Evolutionary conservation across 2,329 filamentous ascomycete genomes (phyloP).

Genomic region (Onygena corvina): DNA sequence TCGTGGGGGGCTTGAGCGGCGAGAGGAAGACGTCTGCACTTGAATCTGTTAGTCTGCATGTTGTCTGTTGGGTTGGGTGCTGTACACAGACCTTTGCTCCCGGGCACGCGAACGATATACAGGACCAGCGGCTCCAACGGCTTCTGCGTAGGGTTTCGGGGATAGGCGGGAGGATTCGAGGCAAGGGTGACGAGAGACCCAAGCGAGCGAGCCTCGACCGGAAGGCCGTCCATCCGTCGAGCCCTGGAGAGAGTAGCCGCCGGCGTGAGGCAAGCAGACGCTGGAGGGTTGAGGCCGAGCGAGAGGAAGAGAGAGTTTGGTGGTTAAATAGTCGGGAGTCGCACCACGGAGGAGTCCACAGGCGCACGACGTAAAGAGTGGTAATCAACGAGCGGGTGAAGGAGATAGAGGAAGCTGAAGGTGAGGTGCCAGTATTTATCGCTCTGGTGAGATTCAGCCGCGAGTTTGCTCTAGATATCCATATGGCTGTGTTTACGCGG

Average conservation of each 20-base stretch:
- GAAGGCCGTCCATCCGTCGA: slow-evolving; percentile 1
- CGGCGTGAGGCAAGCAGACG: neutral
- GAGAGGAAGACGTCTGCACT: slow-evolving; percentile 75
- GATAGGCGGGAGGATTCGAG: slow-evolving; percentile 74
- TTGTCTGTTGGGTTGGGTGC: slow-evolving; percentile 2
- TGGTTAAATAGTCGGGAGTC: neutral
- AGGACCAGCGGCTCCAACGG: slow-evolving; percentile 62
- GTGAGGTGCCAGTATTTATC: neutral
- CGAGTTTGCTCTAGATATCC: neutral
- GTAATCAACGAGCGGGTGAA: neutral
- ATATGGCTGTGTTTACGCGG: too few relatives aligned
- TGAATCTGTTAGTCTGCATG: neutral
- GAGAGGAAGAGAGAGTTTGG: too few relatives aligned
- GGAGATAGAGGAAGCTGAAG: neutral
- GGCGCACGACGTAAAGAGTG: neutral
- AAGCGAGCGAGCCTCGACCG: slow-evolving; percentile 68
- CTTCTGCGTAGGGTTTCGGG: slow-evolving; percentile 59
- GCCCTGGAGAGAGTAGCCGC: neutral
- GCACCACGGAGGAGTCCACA: neutral
- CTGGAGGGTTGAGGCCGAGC: too few relatives aligned
- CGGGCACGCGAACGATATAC: slow-evolving; percentile 88
- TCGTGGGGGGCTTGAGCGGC: slow-evolving; percentile 74
- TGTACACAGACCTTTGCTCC: slow-evolving; percentile 57
- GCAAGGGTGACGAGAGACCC: slow-evolving; percentile 69
- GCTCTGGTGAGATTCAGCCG: slow-evolving; percentile 1